Percentiles rank a stretch among this genome's conserved stretches.
Conservation (phyloP, 352 stramenopile species). For the Aphanomyces invadans region DNA sequence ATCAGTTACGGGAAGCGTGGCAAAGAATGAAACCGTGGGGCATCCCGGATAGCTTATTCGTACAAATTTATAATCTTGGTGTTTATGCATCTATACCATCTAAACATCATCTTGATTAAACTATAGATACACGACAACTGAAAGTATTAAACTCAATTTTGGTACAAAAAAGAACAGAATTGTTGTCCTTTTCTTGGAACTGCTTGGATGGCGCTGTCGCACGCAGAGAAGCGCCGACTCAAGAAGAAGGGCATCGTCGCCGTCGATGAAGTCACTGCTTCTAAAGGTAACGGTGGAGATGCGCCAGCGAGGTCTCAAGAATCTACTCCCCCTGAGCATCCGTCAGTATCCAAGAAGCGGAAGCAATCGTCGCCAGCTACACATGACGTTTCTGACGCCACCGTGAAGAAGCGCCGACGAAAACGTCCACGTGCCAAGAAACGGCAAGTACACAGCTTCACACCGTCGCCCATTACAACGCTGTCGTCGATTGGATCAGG, state of each 20-base stretch:
- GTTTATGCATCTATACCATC: neutral
- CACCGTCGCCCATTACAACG: neutral
- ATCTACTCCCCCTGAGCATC: no score
- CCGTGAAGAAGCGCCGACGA: neutral
- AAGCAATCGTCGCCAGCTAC: neutral
- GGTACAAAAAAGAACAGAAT: no score
- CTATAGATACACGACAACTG: neutral
- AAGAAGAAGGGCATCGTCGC: constrained; percentile 4
- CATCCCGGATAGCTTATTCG: neutral
- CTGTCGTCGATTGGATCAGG: neutral
- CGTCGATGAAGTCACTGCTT: neutral
- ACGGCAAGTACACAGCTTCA: neutral
- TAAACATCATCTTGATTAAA: neutral
- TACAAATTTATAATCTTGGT: neutral
- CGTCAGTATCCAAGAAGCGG: neutral
- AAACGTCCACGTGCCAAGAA: neutral
- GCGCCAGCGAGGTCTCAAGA: neutral
- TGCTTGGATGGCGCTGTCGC: neutral
- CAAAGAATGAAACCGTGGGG: neutral
- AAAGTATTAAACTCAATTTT: no score
- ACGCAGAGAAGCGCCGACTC: neutral
- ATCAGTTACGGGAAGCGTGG: no score
- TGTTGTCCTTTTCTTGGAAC: no score
- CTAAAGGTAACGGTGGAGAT: neutral
- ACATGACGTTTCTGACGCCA: neutral